Percentiles rank a stretch among this genome's conserved stretches.
Conservation (phyloP, 2,329 filamentous ascomycete genomes). For the Lecanicillium sp. region DNA sequence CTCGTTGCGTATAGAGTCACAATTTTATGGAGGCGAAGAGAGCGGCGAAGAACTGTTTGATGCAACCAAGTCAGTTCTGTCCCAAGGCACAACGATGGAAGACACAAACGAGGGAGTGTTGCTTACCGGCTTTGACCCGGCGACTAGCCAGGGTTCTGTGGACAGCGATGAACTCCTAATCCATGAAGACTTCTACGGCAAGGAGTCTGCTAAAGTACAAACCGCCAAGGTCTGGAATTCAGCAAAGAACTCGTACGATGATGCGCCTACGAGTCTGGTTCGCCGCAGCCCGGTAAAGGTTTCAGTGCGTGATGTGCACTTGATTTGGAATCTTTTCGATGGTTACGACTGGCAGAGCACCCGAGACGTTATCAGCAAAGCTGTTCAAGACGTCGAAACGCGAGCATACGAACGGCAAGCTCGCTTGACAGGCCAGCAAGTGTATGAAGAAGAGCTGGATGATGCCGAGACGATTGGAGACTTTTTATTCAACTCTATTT, state of each 20-base stretch:
- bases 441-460: slow-evolving; percentile 64
- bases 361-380: slow-evolving; percentile 75
- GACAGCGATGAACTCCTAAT: slow-evolving; percentile 61
- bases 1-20: slow-evolving; percentile 32
- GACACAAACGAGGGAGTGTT: slow-evolving; percentile 29
- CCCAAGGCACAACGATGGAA: slow-evolving; percentile 23
- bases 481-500: slow-evolving; percentile 97
- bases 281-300: slow-evolving; percentile 66
- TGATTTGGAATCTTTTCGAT: slow-evolving; percentile 97
- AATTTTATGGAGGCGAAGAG: slow-evolving; percentile 38
- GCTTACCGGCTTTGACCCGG: slow-evolving; percentile 23
- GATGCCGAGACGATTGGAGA: slow-evolving; percentile 86
- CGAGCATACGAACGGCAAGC: slow-evolving; percentile 70
- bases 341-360: slow-evolving; percentile 95
- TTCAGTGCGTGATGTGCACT: slow-evolving; percentile 74
- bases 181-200: slow-evolving; percentile 70
- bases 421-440: slow-evolving; percentile 46
- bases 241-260: slow-evolving; percentile 64
- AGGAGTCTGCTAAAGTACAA: slow-evolving; percentile 50
- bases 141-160: slow-evolving; percentile 30
- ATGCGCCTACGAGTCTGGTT: slow-evolving; percentile 52
- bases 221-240: slow-evolving; percentile 78
- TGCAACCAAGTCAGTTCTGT: slow-evolving; percentile 27
- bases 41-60: slow-evolving; percentile 41
- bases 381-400: slow-evolving; percentile 78